Evolutionary conservation across 2,329 filamentous ascomycete genomes (phyloP).

Genomic region (Fusarium phyllophilum): DNA sequence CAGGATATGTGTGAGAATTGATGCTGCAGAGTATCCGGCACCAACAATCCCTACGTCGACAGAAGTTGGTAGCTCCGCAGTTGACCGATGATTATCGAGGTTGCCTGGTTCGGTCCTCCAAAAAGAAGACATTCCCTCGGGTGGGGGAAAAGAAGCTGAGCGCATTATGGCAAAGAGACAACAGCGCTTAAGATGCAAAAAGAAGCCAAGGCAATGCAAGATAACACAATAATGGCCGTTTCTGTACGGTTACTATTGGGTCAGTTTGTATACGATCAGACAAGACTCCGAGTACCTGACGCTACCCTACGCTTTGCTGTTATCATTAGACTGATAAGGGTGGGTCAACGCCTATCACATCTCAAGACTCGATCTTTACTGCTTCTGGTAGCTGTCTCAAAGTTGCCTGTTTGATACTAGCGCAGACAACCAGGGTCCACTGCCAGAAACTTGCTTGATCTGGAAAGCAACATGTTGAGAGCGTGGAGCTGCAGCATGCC

Average conservation of each 20-base stretch:
- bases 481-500: too few species aligned
- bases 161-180: neutral
- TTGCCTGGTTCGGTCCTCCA: neutral
- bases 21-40: neutral
- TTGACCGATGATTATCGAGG: neutral
- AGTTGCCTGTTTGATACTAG: neutral
- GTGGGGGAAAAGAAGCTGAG: fast-evolving
- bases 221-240: neutral
- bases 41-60: fast-evolving
- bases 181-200: fast-evolving
- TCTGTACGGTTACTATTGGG: fast-evolving
- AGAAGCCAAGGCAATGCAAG: neutral
- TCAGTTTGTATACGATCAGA: neutral
- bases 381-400: neutral
- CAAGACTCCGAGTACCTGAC: fast-evolving
- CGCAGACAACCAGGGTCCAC: neutral
- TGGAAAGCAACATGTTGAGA: neutral
- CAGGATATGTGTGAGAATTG: neutral
- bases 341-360: neutral
- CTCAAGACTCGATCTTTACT: neutral
- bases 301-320: neutral
- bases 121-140: neutral
- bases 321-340: neutral
- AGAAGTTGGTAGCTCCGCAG: fast-evolving
- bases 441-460: neutral